Evolutionary conservation across 2,329 filamentous ascomycete genomes (phyloP).

Genomic region (Rhytidhysteron rufulum): DNA sequence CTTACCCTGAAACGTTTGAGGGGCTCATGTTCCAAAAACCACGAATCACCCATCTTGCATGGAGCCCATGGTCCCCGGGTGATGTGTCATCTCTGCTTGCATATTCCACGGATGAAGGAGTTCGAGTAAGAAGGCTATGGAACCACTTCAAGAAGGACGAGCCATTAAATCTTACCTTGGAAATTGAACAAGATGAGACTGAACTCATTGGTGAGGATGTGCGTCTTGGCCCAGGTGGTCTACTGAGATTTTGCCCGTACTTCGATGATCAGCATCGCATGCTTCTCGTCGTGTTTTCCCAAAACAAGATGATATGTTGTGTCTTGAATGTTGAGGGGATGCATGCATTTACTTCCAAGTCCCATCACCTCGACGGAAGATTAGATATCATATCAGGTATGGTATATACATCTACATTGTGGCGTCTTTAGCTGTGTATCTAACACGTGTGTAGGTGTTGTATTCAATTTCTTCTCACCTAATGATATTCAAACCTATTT

Average conservation of each 20-base stretch:
- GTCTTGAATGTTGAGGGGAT: constrained; percentile 21
- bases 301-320: constrained; percentile 21
- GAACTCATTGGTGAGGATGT: constrained; percentile 21
- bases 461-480: constrained; percentile 10
- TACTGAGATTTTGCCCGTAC: constrained; percentile 25
- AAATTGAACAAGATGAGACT: too few species aligned
- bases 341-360: constrained; percentile 13
- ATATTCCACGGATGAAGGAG: constrained; percentile 32
- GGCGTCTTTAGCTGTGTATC: background rate
- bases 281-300: constrained; percentile 29
- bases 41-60: constrained; percentile 33
- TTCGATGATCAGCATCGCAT: constrained; percentile 12
- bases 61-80: constrained; percentile 36
- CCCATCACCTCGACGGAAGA: constrained; percentile 37
- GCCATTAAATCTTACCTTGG: constrained; percentile 11
- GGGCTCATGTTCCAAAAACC: constrained; percentile 27
- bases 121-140: constrained; percentile 21
- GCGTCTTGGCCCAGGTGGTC: constrained; percentile 20
- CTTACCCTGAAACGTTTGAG: constrained; percentile 24
- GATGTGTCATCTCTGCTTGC: constrained; percentile 27
- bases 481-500: constrained; percentile 29
- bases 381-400: constrained; percentile 40
- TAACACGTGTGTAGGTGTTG: constrained; percentile 24
- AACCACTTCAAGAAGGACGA: constrained; percentile 6
- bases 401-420: constrained; percentile 1